Conservation (phyloP, 352 stramenopile species). For the Pythium volutum region DNA sequence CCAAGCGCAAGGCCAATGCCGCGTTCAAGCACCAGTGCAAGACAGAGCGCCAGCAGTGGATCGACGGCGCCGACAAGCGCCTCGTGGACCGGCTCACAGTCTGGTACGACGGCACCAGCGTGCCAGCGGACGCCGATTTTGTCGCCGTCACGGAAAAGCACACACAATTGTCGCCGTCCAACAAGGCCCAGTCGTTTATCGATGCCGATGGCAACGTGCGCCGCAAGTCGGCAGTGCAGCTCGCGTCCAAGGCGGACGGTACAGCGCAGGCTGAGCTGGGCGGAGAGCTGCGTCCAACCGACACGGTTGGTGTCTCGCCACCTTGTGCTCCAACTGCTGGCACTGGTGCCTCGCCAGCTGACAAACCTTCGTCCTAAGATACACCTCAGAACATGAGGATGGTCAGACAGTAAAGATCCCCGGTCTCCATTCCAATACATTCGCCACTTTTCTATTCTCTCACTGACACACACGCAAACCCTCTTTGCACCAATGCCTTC, state of each 20-base stretch:
- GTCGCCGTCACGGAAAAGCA: slow-evolving; percentile 34
- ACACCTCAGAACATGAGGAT: neutral
- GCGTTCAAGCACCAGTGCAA: slow-evolving; percentile 36
- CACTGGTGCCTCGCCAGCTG: neutral
- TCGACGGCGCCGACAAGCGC: slow-evolving; percentile 32
- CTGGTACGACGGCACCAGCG: slow-evolving; percentile 29
- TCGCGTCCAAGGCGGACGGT: neutral
- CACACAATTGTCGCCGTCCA: slow-evolving; percentile 34
- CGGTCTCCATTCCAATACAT: neutral
- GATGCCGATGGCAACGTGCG: slow-evolving; percentile 48
- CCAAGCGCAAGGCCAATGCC: slow-evolving; percentile 29
- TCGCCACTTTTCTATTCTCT: neutral
- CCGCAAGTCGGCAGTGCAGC: slow-evolving; percentile 17
- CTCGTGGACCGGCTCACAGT: slow-evolving; percentile 29
- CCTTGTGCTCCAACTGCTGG: neutral
- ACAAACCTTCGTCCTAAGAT: neutral
- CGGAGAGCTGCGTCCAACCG: neutral
- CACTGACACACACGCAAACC: neutral
- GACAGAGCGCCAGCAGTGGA: slow-evolving; percentile 29
- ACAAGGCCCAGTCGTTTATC: slow-evolving; percentile 38
- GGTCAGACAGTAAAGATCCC: neutral
- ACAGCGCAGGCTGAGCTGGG: neutral
- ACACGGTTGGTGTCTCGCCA: neutral
- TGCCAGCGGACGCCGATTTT: slow-evolving; percentile 27
- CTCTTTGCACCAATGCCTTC: slow-evolving; percentile 10